phyloP scores from a whole-genome alignment of 345 rosid species.

The Draba incana region DNA sequence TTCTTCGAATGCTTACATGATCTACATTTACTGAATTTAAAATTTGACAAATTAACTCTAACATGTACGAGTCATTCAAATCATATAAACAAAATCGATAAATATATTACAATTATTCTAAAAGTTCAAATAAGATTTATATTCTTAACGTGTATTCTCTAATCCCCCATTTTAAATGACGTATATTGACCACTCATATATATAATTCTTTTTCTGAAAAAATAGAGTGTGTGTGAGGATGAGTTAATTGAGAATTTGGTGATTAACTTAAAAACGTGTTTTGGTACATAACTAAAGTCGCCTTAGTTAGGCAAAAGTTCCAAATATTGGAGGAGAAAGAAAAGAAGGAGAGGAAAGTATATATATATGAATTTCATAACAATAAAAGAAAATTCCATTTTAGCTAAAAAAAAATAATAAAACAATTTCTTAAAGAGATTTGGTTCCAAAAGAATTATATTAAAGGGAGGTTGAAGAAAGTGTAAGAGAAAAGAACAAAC shows the following conservation, averaged over 20 bases:
- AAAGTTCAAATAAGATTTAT: neutral
- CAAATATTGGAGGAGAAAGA: constrained; percentile 3
- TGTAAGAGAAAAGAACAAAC: constrained; percentile 33
- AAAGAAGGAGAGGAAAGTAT: constrained; percentile 15
- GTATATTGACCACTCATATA: neutral
- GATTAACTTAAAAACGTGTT: constrained; percentile 11
- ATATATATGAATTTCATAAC: constrained; percentile 22
- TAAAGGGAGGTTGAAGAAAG: constrained; percentile 31
- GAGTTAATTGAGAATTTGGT: neutral
- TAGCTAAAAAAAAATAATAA: constrained; percentile 23
- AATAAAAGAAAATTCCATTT: neutral
- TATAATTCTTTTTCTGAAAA: neutral
- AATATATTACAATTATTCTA: neutral
- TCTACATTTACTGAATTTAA: neutral
- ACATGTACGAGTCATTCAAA: neutral
- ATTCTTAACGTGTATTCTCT: too few relatives aligned
- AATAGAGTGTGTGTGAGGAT: neutral
- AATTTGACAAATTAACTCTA: neutral
- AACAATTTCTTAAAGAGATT: constrained; percentile 6
- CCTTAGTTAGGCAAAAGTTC: constrained; percentile 40
- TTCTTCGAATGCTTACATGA: neutral
- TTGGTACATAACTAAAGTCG: constrained; percentile 24
- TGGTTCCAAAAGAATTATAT: constrained; percentile 31
- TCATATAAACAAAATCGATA: too few relatives aligned
- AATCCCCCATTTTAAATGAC: neutral